Conservation (phyloP, 2,329 filamentous ascomycete genomes). For the Colletotrichum spinosum region DNA sequence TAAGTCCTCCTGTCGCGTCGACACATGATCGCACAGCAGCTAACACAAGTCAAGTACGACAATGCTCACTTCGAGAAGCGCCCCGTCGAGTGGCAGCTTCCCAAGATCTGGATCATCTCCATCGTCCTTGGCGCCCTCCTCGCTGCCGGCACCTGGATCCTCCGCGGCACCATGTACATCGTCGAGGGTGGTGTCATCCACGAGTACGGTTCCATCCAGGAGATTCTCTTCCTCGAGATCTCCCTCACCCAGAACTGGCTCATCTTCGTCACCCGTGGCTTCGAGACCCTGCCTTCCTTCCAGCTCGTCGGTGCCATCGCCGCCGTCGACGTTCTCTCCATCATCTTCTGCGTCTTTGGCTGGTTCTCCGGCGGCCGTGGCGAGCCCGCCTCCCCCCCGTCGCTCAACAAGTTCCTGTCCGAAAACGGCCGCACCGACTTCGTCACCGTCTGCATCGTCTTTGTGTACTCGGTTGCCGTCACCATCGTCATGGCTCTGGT, state of each 20-base stretch:
- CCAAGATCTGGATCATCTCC: slow-evolving; percentile 84
- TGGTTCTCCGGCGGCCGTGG: slow-evolving; percentile 71
- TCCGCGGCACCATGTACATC: slow-evolving; percentile 77
- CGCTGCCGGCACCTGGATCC: slow-evolving; percentile 77
- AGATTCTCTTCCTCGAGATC: slow-evolving; percentile 80
- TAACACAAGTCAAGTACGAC: slow-evolving; percentile 63
- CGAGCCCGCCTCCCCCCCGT: slow-evolving; percentile 46
- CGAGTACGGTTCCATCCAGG: slow-evolving; percentile 80
- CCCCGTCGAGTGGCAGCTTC: slow-evolving; percentile 83
- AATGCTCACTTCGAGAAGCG: slow-evolving; percentile 81
- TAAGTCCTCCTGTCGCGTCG: slow-evolving; percentile 7
- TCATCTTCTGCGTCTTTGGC: slow-evolving; percentile 80
- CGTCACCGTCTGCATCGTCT: slow-evolving; percentile 73
- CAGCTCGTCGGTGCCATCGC: slow-evolving; percentile 79
- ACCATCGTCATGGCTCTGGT: slow-evolving; percentile 74
- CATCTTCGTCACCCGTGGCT: slow-evolving; percentile 81
- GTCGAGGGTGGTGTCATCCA: slow-evolving; percentile 78
- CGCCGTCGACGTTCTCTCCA: slow-evolving; percentile 77
- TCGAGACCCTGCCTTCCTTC: slow-evolving; percentile 79
- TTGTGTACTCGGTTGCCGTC: slow-evolving; percentile 75
- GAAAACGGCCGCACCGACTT: slow-evolving; percentile 57
- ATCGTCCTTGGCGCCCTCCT: slow-evolving; percentile 76
- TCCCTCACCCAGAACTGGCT: slow-evolving; percentile 82
- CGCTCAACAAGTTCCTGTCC: slow-evolving; percentile 48
- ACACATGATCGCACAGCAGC: fast-evolving